phyloP scores from a whole-genome alignment of 2,329 filamentous ascomycete genomes.

The Pyrenochaeta sp. region DNA sequence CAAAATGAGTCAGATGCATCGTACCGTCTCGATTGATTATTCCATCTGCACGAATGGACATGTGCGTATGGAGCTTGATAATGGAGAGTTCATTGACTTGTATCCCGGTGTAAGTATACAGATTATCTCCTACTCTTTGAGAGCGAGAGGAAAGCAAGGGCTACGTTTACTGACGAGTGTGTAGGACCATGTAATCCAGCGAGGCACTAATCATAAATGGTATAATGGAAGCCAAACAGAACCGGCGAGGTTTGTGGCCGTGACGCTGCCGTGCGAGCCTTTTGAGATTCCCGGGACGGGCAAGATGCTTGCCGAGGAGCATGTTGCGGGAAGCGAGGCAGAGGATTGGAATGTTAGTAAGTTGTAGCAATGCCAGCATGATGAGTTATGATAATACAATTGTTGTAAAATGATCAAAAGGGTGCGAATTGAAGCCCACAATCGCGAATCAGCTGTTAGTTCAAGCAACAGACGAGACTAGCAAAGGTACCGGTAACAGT shows the following conservation, averaged over 20 bases:
- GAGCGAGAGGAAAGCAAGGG: too few relatives aligned
- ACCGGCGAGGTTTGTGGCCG: constrained; percentile 28
- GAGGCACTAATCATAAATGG: constrained; percentile 36
- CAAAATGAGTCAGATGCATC: constrained; percentile 21
- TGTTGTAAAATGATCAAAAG: too few relatives aligned
- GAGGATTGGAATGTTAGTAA: constrained; percentile 8
- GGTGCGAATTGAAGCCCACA: too few relatives aligned
- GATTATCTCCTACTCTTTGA: background rate
- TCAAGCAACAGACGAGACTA: too few relatives aligned
- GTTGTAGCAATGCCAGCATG: background rate
- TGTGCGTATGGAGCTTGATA: constrained; percentile 26
- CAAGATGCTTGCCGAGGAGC: constrained; percentile 25
- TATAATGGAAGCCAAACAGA: constrained; percentile 23
- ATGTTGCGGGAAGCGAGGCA: constrained; percentile 15
- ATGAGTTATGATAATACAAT: too few relatives aligned
- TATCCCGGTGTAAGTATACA: constrained; percentile 13
- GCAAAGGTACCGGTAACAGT: too few relatives aligned
- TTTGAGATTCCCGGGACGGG: constrained; percentile 30
- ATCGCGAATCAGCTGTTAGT: too few relatives aligned
- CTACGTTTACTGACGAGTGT: background rate
- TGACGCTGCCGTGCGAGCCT: constrained; percentile 30
- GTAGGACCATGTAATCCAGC: constrained; percentile 29
- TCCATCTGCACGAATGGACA: constrained; percentile 27
- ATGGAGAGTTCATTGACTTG: constrained; percentile 20
- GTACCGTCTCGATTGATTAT: constrained; percentile 28